A percentile compares a stretch with the other conserved stretches of the same genome.
phyloP scores from a whole-genome alignment of 805 yeast genomes.

The Torulaspora indica region DNA sequence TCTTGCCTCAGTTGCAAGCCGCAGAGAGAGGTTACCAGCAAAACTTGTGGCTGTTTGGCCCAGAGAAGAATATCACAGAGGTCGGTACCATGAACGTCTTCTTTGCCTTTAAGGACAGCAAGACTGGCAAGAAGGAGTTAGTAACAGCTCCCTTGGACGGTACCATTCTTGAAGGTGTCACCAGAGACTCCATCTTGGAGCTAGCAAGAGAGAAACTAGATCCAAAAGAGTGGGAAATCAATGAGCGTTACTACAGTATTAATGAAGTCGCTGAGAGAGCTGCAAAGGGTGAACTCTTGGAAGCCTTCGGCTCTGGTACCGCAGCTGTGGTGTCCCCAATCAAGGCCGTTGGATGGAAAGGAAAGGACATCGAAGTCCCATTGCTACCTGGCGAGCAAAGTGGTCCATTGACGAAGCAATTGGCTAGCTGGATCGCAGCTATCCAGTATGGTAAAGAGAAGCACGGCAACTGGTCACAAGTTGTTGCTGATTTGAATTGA shows the following conservation, averaged over 20 bases:
- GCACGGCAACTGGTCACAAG: slow-evolving; percentile 49
- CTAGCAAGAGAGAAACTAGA: slow-evolving; percentile 74
- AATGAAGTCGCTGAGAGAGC: slow-evolving; percentile 75
- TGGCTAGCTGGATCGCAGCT: slow-evolving; percentile 81
- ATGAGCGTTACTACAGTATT: slow-evolving; percentile 81
- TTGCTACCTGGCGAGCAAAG: slow-evolving; percentile 70
- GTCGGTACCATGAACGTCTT: slow-evolving; percentile 98
- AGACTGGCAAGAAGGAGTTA: slow-evolving; percentile 80
- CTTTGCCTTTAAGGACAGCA: slow-evolving; percentile 72
- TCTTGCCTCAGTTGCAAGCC: slow-evolving; percentile 85
- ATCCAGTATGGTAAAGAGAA: slow-evolving; percentile 85
- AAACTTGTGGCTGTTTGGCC: slow-evolving; percentile 94
- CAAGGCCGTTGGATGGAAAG: slow-evolving; percentile 77
- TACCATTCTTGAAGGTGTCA: slow-evolving; percentile 93
- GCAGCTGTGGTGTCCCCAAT: slow-evolving; percentile 97
- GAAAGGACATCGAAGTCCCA: slow-evolving; percentile 70
- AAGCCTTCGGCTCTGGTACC: slow-evolving; percentile 96
- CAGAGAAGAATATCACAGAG: slow-evolving; percentile 82
- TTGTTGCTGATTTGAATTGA: slow-evolving; percentile 34
- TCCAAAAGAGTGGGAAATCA: slow-evolving; percentile 71
- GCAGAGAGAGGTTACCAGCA: slow-evolving; percentile 91
- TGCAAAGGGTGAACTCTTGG: slow-evolving; percentile 74
- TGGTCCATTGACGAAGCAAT: slow-evolving; percentile 70
- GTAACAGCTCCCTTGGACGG: slow-evolving; percentile 97
- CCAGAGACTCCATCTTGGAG: slow-evolving; percentile 80